Conservation (phyloP, 2,329 filamentous ascomycete genomes). For the Aspergillus pseudotamarii region DNA sequence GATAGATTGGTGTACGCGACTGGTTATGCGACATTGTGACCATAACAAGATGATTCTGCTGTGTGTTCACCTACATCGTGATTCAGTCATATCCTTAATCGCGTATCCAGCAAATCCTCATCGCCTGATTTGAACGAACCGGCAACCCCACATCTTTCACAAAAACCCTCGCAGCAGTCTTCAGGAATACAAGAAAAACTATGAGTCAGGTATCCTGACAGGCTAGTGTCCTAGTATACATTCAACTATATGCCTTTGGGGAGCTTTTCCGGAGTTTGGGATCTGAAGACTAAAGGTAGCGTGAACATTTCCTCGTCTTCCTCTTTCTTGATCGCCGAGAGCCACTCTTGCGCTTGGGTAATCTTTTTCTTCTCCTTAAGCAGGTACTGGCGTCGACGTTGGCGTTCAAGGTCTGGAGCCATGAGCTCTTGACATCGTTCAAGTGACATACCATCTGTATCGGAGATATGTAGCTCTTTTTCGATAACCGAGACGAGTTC, state of each 20-base stretch:
- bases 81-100: not conserved
- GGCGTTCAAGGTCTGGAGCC: constrained; percentile 40
- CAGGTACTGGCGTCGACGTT: constrained; percentile 33
- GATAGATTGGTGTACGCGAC: too few species aligned
- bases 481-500: constrained; percentile 36
- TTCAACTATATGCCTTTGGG: not conserved
- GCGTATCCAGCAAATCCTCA: not conserved
- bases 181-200: not conserved
- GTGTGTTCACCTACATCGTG: too few species aligned
- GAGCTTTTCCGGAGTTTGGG: not conserved
- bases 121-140: not conserved
- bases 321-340: constrained; percentile 22
- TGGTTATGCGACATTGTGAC: too few species aligned
- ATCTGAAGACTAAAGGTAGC: not conserved
- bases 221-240: too few species aligned
- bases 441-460: constrained; percentile 33
- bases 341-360: constrained; percentile 36
- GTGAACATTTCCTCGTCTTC: constrained; percentile 12
- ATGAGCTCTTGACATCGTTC: constrained; percentile 41
- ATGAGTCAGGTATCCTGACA: not conserved
- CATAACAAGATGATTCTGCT: too few species aligned
- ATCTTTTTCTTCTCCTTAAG: constrained; percentile 38
- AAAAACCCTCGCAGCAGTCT: not conserved
- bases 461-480: constrained; percentile 30
- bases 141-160: not conserved